Evolutionary conservation across 2,329 filamentous ascomycete species (phyloP).

Genomic region (Penicillium hordei): DNA sequence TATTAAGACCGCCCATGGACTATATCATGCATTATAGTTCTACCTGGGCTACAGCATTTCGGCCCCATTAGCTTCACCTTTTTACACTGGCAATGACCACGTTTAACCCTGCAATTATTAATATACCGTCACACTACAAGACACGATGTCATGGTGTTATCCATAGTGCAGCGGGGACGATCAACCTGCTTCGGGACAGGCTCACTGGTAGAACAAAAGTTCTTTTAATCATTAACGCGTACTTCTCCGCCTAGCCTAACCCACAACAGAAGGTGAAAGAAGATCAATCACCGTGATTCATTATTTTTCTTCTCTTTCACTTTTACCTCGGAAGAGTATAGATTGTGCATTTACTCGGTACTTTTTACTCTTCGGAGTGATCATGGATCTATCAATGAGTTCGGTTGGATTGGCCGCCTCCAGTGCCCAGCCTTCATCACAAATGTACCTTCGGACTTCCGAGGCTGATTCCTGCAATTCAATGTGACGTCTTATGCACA

Average conservation of each 20-base stretch:
- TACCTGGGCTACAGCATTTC: not conserved
- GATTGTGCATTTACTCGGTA: not conserved
- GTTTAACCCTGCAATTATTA: not conserved
- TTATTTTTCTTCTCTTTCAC: not conserved
- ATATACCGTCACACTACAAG: not conserved
- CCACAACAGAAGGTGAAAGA: constrained; percentile 1
- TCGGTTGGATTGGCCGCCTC: not conserved
- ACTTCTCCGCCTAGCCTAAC: not conserved
- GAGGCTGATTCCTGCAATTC: constrained; percentile 2
- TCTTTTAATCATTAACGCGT: not conserved
- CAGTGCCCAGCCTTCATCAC: not conserved
- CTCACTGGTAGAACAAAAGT: not conserved
- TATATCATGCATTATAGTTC: not conserved
- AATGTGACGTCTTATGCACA: not conserved
- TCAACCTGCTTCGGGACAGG: not conserved
- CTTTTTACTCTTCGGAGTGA: not conserved
- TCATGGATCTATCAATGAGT: not conserved
- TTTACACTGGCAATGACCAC: not conserved
- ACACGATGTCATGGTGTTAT: not conserved
- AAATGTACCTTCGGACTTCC: constrained; percentile 5
- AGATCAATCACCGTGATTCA: not conserved
- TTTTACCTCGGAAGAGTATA: not conserved
- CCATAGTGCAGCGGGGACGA: not conserved
- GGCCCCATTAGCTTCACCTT: not conserved
- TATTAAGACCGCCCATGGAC: not conserved